phyloP scores from a whole-genome alignment of 2,329 filamentous ascomycete genomes.

The Bertia moriformis region DNA sequence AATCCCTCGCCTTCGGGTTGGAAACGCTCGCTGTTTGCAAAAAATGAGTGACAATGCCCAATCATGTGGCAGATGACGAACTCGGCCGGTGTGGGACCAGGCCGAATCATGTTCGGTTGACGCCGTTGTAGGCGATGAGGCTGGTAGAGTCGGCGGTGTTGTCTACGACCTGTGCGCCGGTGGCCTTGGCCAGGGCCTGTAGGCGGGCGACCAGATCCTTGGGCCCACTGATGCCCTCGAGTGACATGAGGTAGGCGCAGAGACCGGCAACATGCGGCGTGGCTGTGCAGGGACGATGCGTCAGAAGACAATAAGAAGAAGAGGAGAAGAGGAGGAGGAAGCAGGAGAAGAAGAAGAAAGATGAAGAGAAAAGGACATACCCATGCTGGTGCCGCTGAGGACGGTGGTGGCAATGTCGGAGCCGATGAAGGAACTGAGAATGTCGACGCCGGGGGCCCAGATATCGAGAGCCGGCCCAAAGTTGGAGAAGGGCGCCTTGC shows the following conservation, averaged over 20 bases:
- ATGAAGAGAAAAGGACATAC: conserved; percentile 8
- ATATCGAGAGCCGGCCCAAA: conserved; percentile 36
- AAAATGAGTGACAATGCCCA: too few relatives aligned
- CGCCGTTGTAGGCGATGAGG: conserved; percentile 42
- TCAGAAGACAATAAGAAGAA: conserved; percentile 5
- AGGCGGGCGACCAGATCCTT: conserved; percentile 33
- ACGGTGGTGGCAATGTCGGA: conserved; percentile 25
- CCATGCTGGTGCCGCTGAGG: conserved; percentile 44
- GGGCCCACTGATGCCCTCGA: conserved; percentile 31
- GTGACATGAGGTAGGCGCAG: conserved; percentile 50
- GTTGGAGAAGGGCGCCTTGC: conserved; percentile 40
- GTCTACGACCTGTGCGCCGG: conserved; percentile 25
- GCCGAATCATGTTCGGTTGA: too few relatives aligned
- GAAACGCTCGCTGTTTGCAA: too few relatives aligned
- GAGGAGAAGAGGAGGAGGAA: background rate
- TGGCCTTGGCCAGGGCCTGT: conserved; percentile 31
- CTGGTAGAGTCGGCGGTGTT: conserved; percentile 28
- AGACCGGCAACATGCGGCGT: conserved; percentile 54
- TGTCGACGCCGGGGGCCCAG: conserved; percentile 38
- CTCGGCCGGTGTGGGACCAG: too few relatives aligned
- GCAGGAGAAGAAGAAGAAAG: too few relatives aligned
- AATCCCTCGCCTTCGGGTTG: too few relatives aligned
- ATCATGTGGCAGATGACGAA: too few relatives aligned
- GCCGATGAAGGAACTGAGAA: conserved; percentile 36
- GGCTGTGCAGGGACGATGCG: conserved; percentile 24